A percentile compares a stretch with the other conserved stretches of the same genome.
Conservation (phyloP, 768 basidiomycete species). For the Chalciporus chontae region DNA sequence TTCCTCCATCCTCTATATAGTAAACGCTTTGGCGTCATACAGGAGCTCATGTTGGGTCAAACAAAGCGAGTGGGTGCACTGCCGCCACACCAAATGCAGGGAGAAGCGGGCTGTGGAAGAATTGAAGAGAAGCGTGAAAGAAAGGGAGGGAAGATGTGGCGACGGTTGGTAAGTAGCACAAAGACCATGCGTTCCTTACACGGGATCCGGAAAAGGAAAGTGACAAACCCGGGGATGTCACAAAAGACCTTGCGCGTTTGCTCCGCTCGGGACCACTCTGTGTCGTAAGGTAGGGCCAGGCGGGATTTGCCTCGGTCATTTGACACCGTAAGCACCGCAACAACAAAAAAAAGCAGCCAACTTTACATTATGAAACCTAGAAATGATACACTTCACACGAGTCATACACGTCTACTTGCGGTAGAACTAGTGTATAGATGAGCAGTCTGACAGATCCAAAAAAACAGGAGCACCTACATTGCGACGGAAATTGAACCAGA, state of each 20-base stretch:
- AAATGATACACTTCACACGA: slow-evolving; percentile 19
- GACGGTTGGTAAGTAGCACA: slow-evolving; percentile 18
- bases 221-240: not conserved
- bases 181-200: slow-evolving; percentile 11
- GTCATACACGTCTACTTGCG: slow-evolving; percentile 53
- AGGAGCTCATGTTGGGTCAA: slow-evolving; percentile 3
- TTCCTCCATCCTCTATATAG: slow-evolving; percentile 2
- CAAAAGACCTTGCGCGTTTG: slow-evolving; percentile 5
- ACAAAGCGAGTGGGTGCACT: slow-evolving; percentile 18
- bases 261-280: not conserved
- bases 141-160: not conserved
- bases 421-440: slow-evolving; percentile 57
- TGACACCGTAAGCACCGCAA: slow-evolving; percentile 15
- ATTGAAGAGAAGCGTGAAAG: not conserved
- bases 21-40: slow-evolving; percentile 7
- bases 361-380: slow-evolving; percentile 28
- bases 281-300: not conserved
- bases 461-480: slow-evolving; percentile 56
- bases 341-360: slow-evolving; percentile 11
- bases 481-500: slow-evolving; percentile 95
- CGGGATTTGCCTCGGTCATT: slow-evolving; percentile 5
- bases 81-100: slow-evolving; percentile 12
- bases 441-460: slow-evolving; percentile 11
- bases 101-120: slow-evolving; percentile 9
- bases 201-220: slow-evolving; percentile 13